Evolutionary conservation across 208 protist genomes (phyloP).

Genomic region (Leishmania lainsoni): DNA sequence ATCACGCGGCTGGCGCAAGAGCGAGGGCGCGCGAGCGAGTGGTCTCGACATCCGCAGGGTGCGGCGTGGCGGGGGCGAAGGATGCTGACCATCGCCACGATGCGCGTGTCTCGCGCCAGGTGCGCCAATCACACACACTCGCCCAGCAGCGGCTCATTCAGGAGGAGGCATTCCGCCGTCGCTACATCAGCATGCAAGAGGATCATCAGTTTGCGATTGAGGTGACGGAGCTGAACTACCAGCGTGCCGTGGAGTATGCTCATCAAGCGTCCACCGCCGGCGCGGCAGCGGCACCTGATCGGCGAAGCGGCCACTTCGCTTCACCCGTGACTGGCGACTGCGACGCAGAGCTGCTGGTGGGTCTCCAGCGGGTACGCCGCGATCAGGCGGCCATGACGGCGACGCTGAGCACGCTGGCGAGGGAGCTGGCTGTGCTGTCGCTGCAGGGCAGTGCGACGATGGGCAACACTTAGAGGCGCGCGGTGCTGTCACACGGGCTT

Average conservation of each 20-base stretch:
- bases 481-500: neutral
- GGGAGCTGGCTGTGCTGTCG: slow-evolving; percentile 1
- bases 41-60: neutral
- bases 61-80: neutral
- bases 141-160: slow-evolving; percentile 27
- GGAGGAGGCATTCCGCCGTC: slow-evolving; percentile 35
- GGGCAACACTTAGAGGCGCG: neutral
- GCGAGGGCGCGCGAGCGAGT: neutral
- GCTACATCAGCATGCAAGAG: slow-evolving; percentile 31
- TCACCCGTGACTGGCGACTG: neutral
- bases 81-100: neutral
- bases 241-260: slow-evolving; percentile 19
- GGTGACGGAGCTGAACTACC: slow-evolving; percentile 36
- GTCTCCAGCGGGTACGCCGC: slow-evolving; percentile 14
- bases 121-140: slow-evolving; percentile 9
- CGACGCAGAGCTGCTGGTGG: neutral
- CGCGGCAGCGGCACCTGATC: neutral
- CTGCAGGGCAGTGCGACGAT: neutral
- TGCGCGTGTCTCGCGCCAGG: neutral
- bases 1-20: neutral
- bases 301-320: neutral
- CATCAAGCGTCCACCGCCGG: neutral
- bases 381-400: slow-evolving; percentile 26
- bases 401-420: slow-evolving; percentile 1
- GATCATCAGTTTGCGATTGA: slow-evolving; percentile 24